Percentiles rank a stretch among this genome's conserved stretches.
Evolutionary conservation across 2,329 filamentous ascomycete genomes (phyloP).

Genomic region (Fusarium buharicum): DNA sequence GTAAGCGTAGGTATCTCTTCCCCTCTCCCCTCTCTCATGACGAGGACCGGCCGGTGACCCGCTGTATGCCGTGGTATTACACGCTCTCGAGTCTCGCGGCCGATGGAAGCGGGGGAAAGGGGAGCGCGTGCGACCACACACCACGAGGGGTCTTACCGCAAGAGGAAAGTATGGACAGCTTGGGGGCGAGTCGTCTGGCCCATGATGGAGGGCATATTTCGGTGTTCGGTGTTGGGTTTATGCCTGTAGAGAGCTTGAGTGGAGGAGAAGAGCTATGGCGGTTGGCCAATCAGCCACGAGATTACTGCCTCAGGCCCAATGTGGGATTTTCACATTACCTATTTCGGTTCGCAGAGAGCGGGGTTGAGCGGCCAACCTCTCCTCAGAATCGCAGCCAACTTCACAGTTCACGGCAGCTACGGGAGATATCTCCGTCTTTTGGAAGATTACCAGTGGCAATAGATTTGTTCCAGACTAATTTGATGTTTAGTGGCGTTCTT

Average conservation of each 20-base stretch:
- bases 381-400: neutral
- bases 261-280: conserved; percentile 11
- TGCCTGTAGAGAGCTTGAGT: conserved; percentile 13
- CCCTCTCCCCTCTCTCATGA: conserved; percentile 2
- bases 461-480: conserved; percentile 1
- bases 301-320: conserved; percentile 9
- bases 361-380: conserved; percentile 15
- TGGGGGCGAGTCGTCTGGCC: conserved; percentile 11
- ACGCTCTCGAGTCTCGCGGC: conserved; percentile 7
- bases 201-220: conserved; percentile 45
- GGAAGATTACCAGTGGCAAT: neutral
- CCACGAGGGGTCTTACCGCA: conserved; percentile 34
- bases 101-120: conserved; percentile 31
- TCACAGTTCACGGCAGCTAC: conserved; percentile 33
- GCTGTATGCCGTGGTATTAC: conserved; percentile 26
- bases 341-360: conserved; percentile 24
- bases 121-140: conserved; percentile 32
- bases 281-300: conserved; percentile 12
- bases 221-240: conserved; percentile 44
- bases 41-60: conserved; percentile 26
- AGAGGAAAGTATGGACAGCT: conserved; percentile 38
- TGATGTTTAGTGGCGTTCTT: neutral
- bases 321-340: conserved; percentile 29
- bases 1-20: neutral
- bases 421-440: conserved; percentile 24